These are phyloP conservation scores for Cairneyella variabilis DNA, from an alignment of 495 filamentous ascomycete genomes.

Conservation along the genomic window DNA sequence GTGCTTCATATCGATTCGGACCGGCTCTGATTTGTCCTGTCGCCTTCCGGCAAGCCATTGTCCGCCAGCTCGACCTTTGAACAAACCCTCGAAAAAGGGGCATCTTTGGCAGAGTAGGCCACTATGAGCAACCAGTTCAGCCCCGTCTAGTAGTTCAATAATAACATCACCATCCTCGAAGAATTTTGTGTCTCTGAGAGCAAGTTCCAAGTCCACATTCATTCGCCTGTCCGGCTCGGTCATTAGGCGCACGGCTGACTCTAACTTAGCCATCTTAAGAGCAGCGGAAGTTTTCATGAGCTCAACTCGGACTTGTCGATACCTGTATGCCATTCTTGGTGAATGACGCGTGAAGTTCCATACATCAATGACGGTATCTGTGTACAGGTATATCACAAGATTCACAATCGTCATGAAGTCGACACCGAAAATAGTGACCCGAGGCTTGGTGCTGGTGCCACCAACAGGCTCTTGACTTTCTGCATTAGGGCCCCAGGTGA, in stretches of 20 bases:
- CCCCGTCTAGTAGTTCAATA: slow-evolving; percentile 62
- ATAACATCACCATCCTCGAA: slow-evolving; percentile 72
- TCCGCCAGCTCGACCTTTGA: slow-evolving; percentile 78
- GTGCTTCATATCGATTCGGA: slow-evolving; percentile 81
- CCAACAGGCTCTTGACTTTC: slow-evolving; percentile 4
- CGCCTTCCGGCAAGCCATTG: slow-evolving; percentile 74
- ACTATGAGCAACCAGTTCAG: slow-evolving; percentile 67
- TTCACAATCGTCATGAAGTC: slow-evolving; percentile 67
- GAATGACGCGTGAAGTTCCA: slow-evolving; percentile 72
- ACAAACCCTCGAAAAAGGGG: slow-evolving; percentile 88
- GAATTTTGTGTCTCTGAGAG: slow-evolving; percentile 62
- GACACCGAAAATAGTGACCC: slow-evolving; percentile 32
- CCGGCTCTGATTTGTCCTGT: slow-evolving; percentile 40
- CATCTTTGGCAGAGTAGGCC: slow-evolving; percentile 76
- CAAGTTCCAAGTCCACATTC: slow-evolving; percentile 62
- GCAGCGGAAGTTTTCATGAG: slow-evolving; percentile 73
- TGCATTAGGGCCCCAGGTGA: not conserved
- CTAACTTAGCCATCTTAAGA: slow-evolving; percentile 63
- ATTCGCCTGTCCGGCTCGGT: slow-evolving; percentile 56
- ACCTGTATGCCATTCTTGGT: slow-evolving; percentile 59
- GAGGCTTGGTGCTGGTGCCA: not conserved
- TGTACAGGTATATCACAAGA: slow-evolving; percentile 74
- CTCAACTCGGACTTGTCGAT: slow-evolving; percentile 74
- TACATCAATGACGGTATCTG: slow-evolving; percentile 73
- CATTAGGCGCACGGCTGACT: slow-evolving; percentile 73